Base-by-base conservation (phyloP, 78 protist species). In the Dictyostelium capitatum region DNA sequence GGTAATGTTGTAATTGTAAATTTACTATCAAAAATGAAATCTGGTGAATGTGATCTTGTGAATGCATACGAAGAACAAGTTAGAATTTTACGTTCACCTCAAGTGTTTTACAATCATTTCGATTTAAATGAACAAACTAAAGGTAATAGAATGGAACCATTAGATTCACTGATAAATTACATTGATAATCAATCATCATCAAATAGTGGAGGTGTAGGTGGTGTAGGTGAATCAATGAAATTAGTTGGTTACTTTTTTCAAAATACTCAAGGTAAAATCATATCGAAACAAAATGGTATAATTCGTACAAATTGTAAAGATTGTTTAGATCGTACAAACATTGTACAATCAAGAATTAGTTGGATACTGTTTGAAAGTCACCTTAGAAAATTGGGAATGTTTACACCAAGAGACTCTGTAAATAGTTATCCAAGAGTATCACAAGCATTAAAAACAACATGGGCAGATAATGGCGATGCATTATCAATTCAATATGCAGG, bases 301-400 rank as follows among this genome's bases (percentile, higher is more conserved):
- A 25, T 98, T 37, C 95, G 99, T 28, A 95, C 96, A 57, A 98
- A 98, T 80, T 98, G 99, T 75, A 91, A 97, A 53, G 99, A 98
- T 78, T 97, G 98, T 72, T 74, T 98, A 46, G 99, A 98, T 48
- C 91, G 99, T 25, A 98, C 98, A 17, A 98, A 98, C 23, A 97
- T 96, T n/a, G 95, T 82, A 10, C 97, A 97, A 89, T 30, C 83
- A 25, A 10, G 89, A 37, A 57, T 91, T 48, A 82, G 78, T 28
- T 87, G 83, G 83, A 47, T 50, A 8, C 23, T 87, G 32, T 62
- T 87, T 69, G 93, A 87, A 51, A 32, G n/a, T 9, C 93, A 87
- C 9, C 43, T 87, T 10, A 62, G 59, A 50, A 28, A 25, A 6
- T 57, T 87, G 17, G 59, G 82, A 12, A 1, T 77, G 4, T 23